phyloP scores from a whole-genome alignment of 352 stramenopile species.

The Aphanomyces stellatus region DNA sequence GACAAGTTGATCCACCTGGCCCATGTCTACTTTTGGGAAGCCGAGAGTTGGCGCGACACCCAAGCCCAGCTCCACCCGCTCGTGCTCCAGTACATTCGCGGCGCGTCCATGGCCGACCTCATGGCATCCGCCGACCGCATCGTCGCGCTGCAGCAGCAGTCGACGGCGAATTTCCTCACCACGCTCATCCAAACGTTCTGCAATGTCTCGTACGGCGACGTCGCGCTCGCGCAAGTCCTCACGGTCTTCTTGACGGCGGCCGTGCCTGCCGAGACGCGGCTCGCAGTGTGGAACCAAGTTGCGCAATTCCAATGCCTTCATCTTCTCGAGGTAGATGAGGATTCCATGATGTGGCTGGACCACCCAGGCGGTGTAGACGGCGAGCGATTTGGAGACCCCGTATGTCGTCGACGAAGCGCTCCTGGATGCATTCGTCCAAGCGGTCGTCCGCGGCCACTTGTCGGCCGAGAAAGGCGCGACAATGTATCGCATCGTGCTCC shows the following conservation, averaged over 20 bases:
- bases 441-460: background rate
- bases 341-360: background rate
- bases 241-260: background rate
- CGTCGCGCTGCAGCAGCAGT: background rate
- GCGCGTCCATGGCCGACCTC: background rate
- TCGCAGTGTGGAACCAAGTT: conserved; percentile 7
- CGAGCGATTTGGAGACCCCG: background rate
- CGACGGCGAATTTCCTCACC: background rate
- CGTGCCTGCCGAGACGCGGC: background rate
- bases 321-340: background rate
- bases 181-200: conserved; percentile 17
- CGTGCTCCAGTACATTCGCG: background rate
- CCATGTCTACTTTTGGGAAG: conserved; percentile 15
- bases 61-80: background rate
- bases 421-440: background rate
- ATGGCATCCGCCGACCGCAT: background rate
- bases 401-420: background rate
- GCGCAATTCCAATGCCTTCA: conserved; percentile 1
- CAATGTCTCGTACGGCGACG: conserved; percentile 8
- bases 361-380: background rate
- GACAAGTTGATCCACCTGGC: conserved; percentile 10
- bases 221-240: background rate
- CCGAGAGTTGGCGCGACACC: background rate
- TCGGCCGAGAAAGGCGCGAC: background rate
- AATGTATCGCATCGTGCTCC: background rate